These are phyloP conservation scores for Aspergillus homomorphus DNA, from an alignment of 495 filamentous ascomycete genomes.

Conservation along the genomic window DNA sequence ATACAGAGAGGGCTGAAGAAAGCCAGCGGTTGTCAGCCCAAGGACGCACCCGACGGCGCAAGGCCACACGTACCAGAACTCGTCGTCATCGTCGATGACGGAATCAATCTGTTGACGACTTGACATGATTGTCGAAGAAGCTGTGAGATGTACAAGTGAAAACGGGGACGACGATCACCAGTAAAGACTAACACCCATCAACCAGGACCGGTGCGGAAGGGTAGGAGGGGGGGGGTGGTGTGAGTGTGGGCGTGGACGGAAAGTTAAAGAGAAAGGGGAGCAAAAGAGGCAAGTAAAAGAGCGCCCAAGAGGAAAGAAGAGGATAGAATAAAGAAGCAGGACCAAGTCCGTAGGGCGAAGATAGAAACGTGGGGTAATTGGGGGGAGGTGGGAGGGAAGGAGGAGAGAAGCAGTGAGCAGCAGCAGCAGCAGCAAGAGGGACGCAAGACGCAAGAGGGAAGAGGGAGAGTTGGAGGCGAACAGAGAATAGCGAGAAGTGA, in stretches of 20 bases:
- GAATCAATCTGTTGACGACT: slow-evolving; percentile 76
- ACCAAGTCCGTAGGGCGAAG: background rate
- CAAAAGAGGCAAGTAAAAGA: slow-evolving; percentile 18
- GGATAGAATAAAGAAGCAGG: background rate
- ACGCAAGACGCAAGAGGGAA: slow-evolving; percentile 11
- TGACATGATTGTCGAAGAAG: slow-evolving; percentile 48
- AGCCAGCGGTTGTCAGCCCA: slow-evolving; percentile 19
- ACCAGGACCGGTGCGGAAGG: slow-evolving; percentile 24
- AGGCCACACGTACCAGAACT: slow-evolving; percentile 66
- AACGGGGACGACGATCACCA: slow-evolving; percentile 21
- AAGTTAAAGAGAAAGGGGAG: slow-evolving; percentile 12
- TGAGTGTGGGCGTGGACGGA: background rate
- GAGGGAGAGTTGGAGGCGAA: slow-evolving; percentile 21
- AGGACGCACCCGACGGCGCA: background rate
- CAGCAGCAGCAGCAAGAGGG: background rate
- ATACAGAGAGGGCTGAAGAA: slow-evolving; percentile 86
- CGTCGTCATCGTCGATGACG: slow-evolving; percentile 96
- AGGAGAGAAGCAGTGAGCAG: background rate
- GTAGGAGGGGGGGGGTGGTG: slow-evolving; percentile 11
- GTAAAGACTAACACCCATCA: slow-evolving; percentile 30
- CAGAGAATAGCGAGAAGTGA: slow-evolving; percentile 33
- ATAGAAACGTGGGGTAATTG: slow-evolving; percentile 23
- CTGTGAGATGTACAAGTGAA: slow-evolving; percentile 23
- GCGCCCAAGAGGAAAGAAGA: slow-evolving; percentile 15
- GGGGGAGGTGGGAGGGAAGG: slow-evolving; percentile 14